These are phyloP conservation scores for Lactuca sativa DNA, from an alignment of 129 eudicot species.

Conservation along the genomic window DNA sequence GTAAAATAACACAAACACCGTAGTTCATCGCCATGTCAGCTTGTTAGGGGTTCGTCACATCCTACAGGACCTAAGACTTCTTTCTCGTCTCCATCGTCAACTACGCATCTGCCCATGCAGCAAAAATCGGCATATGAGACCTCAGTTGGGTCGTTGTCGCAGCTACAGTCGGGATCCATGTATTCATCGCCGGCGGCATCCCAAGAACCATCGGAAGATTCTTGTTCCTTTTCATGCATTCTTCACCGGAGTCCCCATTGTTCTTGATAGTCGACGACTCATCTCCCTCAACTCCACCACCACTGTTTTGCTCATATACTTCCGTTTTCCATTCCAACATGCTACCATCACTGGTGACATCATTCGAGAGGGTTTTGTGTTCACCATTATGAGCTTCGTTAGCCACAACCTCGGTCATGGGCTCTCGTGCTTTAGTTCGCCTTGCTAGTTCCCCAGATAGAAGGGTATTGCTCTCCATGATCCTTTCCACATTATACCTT, in stretches of 20 bases:
- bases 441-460: slow-evolving; percentile 70
- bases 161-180: slow-evolving; percentile 49
- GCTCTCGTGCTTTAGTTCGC: slow-evolving; percentile 43
- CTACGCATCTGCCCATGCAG: slow-evolving; percentile 79
- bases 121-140: slow-evolving; percentile 69
- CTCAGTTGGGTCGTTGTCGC: slow-evolving; percentile 37
- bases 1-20: slow-evolving; percentile 8
- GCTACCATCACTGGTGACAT: slow-evolving; percentile 15
- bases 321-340: slow-evolving; percentile 54
- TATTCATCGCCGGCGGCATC: slow-evolving; percentile 34
- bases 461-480: slow-evolving; percentile 75
- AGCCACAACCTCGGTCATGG: not conserved
- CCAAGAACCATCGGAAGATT: slow-evolving; percentile 41
- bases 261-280: slow-evolving; percentile 26
- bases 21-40: slow-evolving; percentile 5
- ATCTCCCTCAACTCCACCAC: slow-evolving; percentile 24
- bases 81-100: not conserved
- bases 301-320: slow-evolving; percentile 31
- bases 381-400: slow-evolving; percentile 25
- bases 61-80: not conserved
- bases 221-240: slow-evolving; percentile 52
- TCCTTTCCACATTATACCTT: slow-evolving; percentile 67
- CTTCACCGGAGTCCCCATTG: slow-evolving; percentile 50
- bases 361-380: slow-evolving; percentile 21
- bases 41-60: slow-evolving; percentile 10